phyloP scores from a whole-genome alignment of 495 filamentous ascomycete genomes.

The Talaromyces trachyspermus region DNA sequence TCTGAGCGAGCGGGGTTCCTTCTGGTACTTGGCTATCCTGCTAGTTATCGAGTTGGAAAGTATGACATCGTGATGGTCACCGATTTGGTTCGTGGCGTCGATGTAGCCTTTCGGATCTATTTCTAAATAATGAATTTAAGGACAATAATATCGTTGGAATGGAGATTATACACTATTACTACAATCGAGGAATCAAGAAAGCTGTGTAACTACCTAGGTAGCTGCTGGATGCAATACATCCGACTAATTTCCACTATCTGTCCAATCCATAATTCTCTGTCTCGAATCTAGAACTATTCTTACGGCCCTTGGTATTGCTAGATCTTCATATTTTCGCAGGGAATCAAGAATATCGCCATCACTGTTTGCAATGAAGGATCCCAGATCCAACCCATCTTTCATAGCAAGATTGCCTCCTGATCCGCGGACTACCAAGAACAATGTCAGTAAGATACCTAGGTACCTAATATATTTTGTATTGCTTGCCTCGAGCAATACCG shows the following conservation, averaged over 20 bases:
- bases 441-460: not conserved
- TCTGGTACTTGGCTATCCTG: conserved; percentile 4
- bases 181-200: no score
- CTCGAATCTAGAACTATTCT: not conserved
- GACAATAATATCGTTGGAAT: no score
- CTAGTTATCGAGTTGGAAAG: conserved; percentile 7
- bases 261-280: not conserved
- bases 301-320: not conserved
- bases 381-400: not conserved
- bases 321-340: not conserved
- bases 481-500: no score
- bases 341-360: not conserved
- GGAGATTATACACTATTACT: no score
- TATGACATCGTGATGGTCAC: conserved; percentile 7
- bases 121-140: no score
- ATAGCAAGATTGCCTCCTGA: not conserved
- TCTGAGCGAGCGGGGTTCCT: conserved; percentile 8
- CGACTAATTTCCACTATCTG: not conserved
- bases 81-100: conserved; percentile 6
- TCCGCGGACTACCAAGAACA: not conserved
- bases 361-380: not conserved
- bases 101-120: no score
- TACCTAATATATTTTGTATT: not conserved
- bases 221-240: no score
- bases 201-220: no score